phyloP scores from a whole-genome alignment of 108 stramenopile species.

The Skeletonema potamos region DNA sequence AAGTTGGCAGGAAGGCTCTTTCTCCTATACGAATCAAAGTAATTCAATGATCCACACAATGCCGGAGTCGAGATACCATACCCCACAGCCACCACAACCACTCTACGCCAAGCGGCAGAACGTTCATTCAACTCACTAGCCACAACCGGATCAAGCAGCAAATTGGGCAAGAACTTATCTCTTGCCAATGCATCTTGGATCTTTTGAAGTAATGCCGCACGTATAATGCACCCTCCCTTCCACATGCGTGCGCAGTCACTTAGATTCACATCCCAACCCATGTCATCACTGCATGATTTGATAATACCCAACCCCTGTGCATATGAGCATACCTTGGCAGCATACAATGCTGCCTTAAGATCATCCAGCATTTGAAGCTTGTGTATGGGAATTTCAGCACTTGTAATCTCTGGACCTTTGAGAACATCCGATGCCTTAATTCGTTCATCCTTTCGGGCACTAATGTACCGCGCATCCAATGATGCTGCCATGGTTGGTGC shows the following conservation, averaged over 20 bases:
- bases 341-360: slow-evolving; percentile 89
- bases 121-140: slow-evolving; percentile 81
- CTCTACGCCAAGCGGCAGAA: slow-evolving; percentile 90
- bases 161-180: slow-evolving; percentile 79
- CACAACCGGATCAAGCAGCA: slow-evolving; percentile 93
- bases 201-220: slow-evolving; percentile 89
- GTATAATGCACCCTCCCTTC: slow-evolving; percentile 99
- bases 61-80: slow-evolving; percentile 90
- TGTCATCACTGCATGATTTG: slow-evolving; percentile 84
- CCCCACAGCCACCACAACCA: slow-evolving; percentile 90
- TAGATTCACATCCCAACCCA: slow-evolving; percentile 91
- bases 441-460: slow-evolving; percentile 92
- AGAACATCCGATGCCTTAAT: slow-evolving; percentile 77
- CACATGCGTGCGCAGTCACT: slow-evolving; percentile 95
- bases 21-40: slow-evolving; percentile 96
- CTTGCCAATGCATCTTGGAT: slow-evolving; percentile 87
- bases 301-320: slow-evolving; percentile 97
- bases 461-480: slow-evolving; percentile 92
- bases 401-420: slow-evolving; percentile 73
- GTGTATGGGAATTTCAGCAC: slow-evolving; percentile 77
- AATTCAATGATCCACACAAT: slow-evolving; percentile 85
- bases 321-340: slow-evolving; percentile 96
- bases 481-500: slow-evolving; percentile 97
- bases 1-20: slow-evolving; percentile 91
- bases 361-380: slow-evolving; percentile 93